phyloP scores from a whole-genome alignment of 2,329 filamentous ascomycete species.

The Colletotrichum endophyticum region DNA sequence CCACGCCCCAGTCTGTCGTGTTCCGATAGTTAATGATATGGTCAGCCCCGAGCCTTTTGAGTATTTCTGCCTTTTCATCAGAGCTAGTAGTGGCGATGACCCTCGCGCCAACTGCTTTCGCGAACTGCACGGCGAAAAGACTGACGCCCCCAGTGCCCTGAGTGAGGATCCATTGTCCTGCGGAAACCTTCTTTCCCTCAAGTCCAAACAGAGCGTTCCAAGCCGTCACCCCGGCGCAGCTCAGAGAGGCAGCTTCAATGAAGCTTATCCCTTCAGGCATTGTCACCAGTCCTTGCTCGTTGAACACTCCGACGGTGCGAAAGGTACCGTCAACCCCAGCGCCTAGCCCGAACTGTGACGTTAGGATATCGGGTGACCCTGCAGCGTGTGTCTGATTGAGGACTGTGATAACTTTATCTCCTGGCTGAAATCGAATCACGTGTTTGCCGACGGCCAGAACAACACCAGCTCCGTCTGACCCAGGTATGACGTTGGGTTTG shows the following conservation, averaged over 20 bases:
- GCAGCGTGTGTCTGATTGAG: slow-evolving; percentile 31
- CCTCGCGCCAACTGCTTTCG: slow-evolving; percentile 41
- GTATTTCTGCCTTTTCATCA: slow-evolving; percentile 42
- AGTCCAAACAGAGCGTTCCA: slow-evolving; percentile 65
- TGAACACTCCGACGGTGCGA: slow-evolving; percentile 31
- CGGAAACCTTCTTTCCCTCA: slow-evolving; percentile 34
- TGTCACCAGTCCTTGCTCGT: slow-evolving; percentile 62
- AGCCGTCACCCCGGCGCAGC: slow-evolving; percentile 58
- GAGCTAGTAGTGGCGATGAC: slow-evolving; percentile 51
- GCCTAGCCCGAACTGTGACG: slow-evolving; percentile 40
- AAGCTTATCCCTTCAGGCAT: slow-evolving; percentile 58
- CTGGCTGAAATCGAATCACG: slow-evolving; percentile 54
- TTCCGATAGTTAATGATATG: slow-evolving; percentile 50
- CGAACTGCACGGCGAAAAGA: slow-evolving; percentile 45
- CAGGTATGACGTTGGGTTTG: slow-evolving; percentile 29
- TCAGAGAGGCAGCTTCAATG: slow-evolving; percentile 63
- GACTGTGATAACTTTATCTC: slow-evolving; percentile 51
- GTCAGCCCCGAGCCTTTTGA: slow-evolving; percentile 44
- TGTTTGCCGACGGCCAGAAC: slow-evolving; percentile 52
- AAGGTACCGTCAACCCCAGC: slow-evolving; percentile 33
- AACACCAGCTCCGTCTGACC: slow-evolving; percentile 56
- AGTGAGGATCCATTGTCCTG: slow-evolving; percentile 42
- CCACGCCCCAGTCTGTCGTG: slow-evolving; percentile 41
- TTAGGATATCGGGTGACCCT: slow-evolving; percentile 40
- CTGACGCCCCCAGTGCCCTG: slow-evolving; percentile 49